A percentile compares a stretch with the other conserved stretches of the same genome.
phyloP scores from a whole-genome alignment of 2,329 filamentous ascomycete genomes.

The Aspergillus quadrilineatus region DNA sequence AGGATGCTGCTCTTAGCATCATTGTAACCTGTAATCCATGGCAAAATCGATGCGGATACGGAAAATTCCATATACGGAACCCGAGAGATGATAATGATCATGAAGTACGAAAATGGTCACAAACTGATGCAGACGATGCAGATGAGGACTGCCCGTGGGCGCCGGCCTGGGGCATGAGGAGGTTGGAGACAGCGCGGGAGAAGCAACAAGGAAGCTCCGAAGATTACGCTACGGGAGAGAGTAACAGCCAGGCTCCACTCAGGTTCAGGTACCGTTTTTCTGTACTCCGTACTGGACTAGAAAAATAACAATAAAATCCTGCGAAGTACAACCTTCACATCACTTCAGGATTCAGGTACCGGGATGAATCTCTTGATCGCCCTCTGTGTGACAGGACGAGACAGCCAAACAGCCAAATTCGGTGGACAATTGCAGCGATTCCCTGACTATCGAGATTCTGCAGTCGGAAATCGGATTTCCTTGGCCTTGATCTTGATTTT shows the following conservation, averaged over 20 bases:
- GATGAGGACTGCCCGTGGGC: too few relatives aligned
- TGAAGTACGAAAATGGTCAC: too few relatives aligned
- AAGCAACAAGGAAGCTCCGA: background rate
- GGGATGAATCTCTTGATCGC: background rate
- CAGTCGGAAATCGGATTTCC: background rate
- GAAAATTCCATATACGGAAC: background rate
- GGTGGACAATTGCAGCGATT: background rate
- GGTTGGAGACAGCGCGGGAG: background rate
- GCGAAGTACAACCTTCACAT: background rate
- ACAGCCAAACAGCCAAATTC: background rate
- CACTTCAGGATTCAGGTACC: background rate
- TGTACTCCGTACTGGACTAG: background rate
- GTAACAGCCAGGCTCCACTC: conserved; percentile 8
- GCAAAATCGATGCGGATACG: background rate
- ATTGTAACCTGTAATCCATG: background rate
- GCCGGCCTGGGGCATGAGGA: too few relatives aligned
- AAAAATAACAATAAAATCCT: background rate
- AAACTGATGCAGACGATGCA: too few relatives aligned
- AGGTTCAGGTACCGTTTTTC: conserved; percentile 1
- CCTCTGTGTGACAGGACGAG: background rate
- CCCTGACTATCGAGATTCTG: conserved; percentile 6
- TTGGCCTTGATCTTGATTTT: background rate
- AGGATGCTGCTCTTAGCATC: conserved; percentile 18
- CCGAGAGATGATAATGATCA: too few relatives aligned
- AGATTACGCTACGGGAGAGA: conserved; percentile 15